Evolutionary conservation across 2,329 filamentous ascomycete species (phyloP).

Genomic region (Hypoxylon sp.): DNA sequence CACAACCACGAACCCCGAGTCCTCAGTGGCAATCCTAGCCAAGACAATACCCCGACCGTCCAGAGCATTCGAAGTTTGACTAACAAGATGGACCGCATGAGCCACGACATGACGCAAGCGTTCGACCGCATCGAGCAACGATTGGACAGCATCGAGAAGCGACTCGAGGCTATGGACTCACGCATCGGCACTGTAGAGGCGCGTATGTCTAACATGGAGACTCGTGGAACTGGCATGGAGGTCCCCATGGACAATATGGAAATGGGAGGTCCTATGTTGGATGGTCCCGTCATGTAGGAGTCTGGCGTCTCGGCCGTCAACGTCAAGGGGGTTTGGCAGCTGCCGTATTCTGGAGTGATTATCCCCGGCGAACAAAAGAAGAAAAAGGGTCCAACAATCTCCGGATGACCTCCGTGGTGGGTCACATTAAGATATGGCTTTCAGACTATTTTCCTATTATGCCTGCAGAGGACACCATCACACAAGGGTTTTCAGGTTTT

Average conservation of each 20-base stretch:
- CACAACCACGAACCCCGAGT: conserved; percentile 75
- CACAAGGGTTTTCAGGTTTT: neutral
- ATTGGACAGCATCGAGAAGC: conserved; percentile 68
- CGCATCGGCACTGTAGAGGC: conserved; percentile 57
- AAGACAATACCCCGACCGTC: conserved; percentile 71
- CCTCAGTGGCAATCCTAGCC: conserved; percentile 67
- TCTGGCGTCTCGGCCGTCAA: neutral
- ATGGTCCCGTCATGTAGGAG: conserved; percentile 56
- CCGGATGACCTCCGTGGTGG: neutral
- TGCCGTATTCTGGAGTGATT: neutral
- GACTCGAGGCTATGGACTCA: conserved; percentile 68
- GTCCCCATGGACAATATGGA: conserved; percentile 60
- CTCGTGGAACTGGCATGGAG: conserved; percentile 56
- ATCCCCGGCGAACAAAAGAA: neutral
- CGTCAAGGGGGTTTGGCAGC: neutral
- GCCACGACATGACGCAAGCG: conserved; percentile 69
- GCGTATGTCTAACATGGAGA: conserved; percentile 58
- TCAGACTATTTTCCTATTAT: neutral
- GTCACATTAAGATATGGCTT: neutral
- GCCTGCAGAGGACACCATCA: neutral
- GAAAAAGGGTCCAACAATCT: neutral
- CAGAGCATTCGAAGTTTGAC: conserved; percentile 71
- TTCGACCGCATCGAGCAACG: conserved; percentile 66
- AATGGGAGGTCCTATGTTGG: conserved; percentile 56
- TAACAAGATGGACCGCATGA: conserved; percentile 72